Evolutionary conservation across 1,284 basidiomycete species (phyloP).

Genomic region (Cutaneotrichosporon arboriforme): DNA sequence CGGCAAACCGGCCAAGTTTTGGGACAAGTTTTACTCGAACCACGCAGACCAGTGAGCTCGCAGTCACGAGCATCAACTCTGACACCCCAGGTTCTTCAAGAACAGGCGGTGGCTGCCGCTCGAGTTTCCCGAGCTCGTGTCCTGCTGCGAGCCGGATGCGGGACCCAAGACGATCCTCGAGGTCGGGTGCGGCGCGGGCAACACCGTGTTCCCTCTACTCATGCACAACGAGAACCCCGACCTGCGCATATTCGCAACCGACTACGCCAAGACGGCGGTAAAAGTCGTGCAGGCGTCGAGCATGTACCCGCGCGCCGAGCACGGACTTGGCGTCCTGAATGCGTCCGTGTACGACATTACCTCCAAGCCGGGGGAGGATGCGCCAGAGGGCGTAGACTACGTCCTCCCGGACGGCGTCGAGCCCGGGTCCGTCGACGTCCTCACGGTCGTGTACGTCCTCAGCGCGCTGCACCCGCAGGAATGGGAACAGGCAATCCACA

Average conservation of each 20-base stretch:
- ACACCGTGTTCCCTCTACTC: slow-evolving; percentile 86
- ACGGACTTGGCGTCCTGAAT: slow-evolving; percentile 59
- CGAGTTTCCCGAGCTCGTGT: slow-evolving; percentile 80
- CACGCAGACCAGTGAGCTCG: slow-evolving; percentile 53
- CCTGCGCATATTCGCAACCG: slow-evolving; percentile 71
- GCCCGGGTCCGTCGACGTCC: slow-evolving; percentile 70
- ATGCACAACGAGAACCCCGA: slow-evolving; percentile 74
- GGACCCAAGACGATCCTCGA: slow-evolving; percentile 71
- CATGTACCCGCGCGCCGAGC: slow-evolving; percentile 62
- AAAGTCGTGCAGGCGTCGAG: slow-evolving; percentile 78
- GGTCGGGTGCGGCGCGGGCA: slow-evolving; percentile 88
- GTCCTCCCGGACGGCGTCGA: slow-evolving; percentile 61
- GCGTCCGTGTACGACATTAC: slow-evolving; percentile 91
- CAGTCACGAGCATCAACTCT: background rate
- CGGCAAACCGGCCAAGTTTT: slow-evolving; percentile 49
- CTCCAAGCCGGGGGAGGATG: slow-evolving; percentile 43
- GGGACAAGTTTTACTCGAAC: slow-evolving; percentile 84
- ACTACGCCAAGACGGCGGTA: slow-evolving; percentile 85
- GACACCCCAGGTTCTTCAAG: slow-evolving; percentile 71
- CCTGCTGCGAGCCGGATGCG: slow-evolving; percentile 63
- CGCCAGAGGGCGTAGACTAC: slow-evolving; percentile 17
- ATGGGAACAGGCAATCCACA: slow-evolving; percentile 79
- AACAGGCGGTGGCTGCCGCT: slow-evolving; percentile 89
- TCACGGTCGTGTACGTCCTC: slow-evolving; percentile 90
- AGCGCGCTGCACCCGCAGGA: slow-evolving; percentile 90